Base-by-base conservation (phyloP, 2,329 filamentous ascomycete genomes). In the Ophiostoma sp. region DNA sequence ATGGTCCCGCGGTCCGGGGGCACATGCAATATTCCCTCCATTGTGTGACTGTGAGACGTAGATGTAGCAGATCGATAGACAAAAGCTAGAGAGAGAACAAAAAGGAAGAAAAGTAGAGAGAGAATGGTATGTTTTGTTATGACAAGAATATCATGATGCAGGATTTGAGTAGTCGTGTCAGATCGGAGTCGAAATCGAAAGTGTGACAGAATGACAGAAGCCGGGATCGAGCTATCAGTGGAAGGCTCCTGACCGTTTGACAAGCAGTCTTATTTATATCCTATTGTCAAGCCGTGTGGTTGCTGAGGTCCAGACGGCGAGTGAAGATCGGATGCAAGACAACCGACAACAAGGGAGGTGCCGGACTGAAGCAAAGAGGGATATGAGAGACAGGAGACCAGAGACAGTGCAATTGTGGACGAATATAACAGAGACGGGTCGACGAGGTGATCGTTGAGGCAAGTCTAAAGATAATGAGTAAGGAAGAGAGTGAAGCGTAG, bases 1-100 rank as follows among this genome's bases (percentile, higher is more conserved):
- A 86, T 83, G 64, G 81, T 81, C 52, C 82, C 81, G 75, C 83
- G 79, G 74, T 86, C 84, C 3, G 84, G 84, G 68, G 84, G 84
- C 39, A 83, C 78, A 69, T 81, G 77, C 75, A 86, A 77, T 74
- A 79, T 77, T 27, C 83, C 84, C 75, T 86, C 84, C 83, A 86
- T 85, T 23, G 33, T 65, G 57, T 33, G 27, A 33, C 27, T 33
- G 57, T 62, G 5, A 10, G 7, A 15, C 23, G 52, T 27, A 27
- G n/a, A 57, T 23, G 52, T 23, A 13, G 52, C 23, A 11, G n/a
- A 27, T 27, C n/a, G 13, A 13, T 57, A 27, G n/a, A 57, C 4
- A 48, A 31, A 31, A 31, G 27, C 27, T 31, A 31, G 48, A n/a
- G 44, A 23, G 7, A 52, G n/a, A 41, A 41, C 39, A 13, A 41